Percentiles rank a stretch among this genome's conserved stretches.
These are phyloP conservation scores for Henckelia pumila DNA, from an alignment of 257 asterid species.

Conservation along the genomic window DNA sequence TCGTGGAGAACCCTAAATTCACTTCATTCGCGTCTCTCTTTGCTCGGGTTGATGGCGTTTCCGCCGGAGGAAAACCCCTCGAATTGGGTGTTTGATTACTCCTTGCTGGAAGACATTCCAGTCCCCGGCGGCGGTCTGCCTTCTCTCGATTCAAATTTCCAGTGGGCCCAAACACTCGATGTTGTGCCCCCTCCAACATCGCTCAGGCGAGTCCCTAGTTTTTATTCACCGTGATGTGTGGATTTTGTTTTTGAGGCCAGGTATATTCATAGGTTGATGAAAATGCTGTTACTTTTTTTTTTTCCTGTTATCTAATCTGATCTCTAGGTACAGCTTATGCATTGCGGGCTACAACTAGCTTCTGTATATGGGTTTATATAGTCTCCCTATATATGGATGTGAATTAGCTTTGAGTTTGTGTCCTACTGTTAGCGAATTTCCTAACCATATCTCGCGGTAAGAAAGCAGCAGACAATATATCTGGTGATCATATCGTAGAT, in stretches of 20 bases:
- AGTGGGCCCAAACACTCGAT: constrained; percentile 33
- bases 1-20: not conserved
- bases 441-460: not conserved
- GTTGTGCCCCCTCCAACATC: constrained; percentile 27
- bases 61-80: constrained; percentile 32
- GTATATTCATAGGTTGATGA: not conserved
- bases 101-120: constrained; percentile 41
- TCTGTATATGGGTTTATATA: not conserved
- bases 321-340: not conserved
- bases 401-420: not conserved
- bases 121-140: constrained; percentile 33
- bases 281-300: not conserved
- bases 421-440: not conserved
- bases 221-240: not conserved
- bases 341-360: not conserved
- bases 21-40: not conserved
- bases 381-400: not conserved
- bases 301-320: not conserved
- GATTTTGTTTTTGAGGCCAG: not conserved
- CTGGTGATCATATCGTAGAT: not conserved
- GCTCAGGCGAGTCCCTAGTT: constrained; percentile 32
- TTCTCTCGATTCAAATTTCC: constrained; percentile 32
- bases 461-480: not conserved
- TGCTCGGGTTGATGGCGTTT: constrained; percentile 31
- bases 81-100: constrained; percentile 47